Evolutionary conservation across 2,329 filamentous ascomycete species (phyloP).

Genomic region (Talaromyces marneffei): DNA sequence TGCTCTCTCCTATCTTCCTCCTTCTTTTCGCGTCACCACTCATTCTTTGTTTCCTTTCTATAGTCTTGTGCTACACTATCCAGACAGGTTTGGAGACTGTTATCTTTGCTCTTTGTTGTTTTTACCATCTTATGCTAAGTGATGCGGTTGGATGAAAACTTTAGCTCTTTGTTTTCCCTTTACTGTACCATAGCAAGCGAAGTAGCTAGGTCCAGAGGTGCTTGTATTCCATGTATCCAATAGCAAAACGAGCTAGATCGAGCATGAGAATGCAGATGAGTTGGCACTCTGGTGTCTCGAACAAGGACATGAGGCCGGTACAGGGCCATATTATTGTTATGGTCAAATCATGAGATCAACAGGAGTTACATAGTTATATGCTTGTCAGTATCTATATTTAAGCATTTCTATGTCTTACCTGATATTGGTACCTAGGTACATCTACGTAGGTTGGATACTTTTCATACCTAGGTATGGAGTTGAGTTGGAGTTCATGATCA

Average conservation of each 20-base stretch:
- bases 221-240: background rate
- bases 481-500: background rate
- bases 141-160: background rate
- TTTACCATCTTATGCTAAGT: too few species aligned
- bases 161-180: background rate
- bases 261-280: background rate
- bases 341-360: background rate
- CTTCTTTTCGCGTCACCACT: background rate
- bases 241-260: background rate
- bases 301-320: background rate
- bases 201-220: too few species aligned
- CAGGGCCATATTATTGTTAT: background rate
- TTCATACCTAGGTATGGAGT: background rate
- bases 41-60: background rate
- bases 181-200: too few species aligned
- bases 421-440: background rate
- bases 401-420: background rate
- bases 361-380: background rate
- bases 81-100: background rate
- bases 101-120: background rate
- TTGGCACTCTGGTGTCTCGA: background rate
- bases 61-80: background rate
- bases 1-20: background rate
- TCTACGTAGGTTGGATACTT: background rate
- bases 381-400: background rate